Conservation (phyloP, 1,284 basidiomycete species). For the Trichosporon sp. region DNA sequence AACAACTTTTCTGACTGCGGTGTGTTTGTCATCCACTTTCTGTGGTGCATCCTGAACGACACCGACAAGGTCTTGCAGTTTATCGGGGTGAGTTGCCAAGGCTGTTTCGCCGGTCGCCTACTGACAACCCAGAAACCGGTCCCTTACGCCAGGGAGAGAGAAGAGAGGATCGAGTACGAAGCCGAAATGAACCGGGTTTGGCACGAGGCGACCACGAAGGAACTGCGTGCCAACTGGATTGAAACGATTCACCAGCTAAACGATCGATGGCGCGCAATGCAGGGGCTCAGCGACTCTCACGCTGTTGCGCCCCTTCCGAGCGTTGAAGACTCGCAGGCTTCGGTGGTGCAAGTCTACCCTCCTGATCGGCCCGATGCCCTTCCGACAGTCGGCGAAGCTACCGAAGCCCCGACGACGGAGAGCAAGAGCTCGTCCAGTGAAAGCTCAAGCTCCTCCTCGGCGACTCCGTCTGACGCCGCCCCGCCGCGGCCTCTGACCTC, state of each 20-base stretch:
- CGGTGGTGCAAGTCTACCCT: not conserved
- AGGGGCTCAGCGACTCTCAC: not conserved
- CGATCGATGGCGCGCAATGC: not conserved
- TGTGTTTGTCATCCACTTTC: constrained; percentile 50
- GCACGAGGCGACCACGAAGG: constrained; percentile 13
- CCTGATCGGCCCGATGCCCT: not conserved
- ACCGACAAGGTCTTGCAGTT: constrained; percentile 35
- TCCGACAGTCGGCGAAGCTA: not conserved
- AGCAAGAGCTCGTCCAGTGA: not conserved
- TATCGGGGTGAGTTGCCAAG: constrained; percentile 33
- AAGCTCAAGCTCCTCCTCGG: not conserved
- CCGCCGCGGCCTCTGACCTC: not conserved
- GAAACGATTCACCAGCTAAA: constrained; percentile 20
- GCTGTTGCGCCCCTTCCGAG: not conserved
- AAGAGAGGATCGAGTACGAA: constrained; percentile 14
- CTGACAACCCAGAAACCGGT: constrained; percentile 22
- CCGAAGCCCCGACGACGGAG: not conserved
- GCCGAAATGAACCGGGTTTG: constrained; percentile 15
- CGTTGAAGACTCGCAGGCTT: constrained; percentile 1
- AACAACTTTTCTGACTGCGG: constrained; percentile 56
- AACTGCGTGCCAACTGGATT: constrained; percentile 22
- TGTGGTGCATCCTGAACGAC: constrained; percentile 38
- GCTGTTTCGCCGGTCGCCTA: not conserved
- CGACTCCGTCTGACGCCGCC: not conserved
- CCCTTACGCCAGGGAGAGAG: constrained; percentile 10